Percentiles rank a stretch among this genome's conserved stretches.
Conservation (phyloP, 257 asterid genomes). For the Plantago major region DNA sequence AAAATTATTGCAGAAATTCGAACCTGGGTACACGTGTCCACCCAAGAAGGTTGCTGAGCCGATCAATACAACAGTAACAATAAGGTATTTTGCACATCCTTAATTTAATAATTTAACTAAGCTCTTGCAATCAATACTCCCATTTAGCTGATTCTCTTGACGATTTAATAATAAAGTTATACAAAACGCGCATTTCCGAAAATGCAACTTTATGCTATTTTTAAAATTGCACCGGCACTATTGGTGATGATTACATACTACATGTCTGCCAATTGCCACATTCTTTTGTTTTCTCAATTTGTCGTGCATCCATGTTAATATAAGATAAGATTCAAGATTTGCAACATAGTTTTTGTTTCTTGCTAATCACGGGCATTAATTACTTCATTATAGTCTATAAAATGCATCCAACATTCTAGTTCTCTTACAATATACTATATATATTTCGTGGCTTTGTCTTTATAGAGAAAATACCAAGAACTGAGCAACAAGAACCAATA, state of each 20-base stretch:
- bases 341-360: conserved; percentile 2
- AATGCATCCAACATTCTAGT: no score
- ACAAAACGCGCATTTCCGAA: not conserved
- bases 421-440: no score
- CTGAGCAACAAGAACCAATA: no score
- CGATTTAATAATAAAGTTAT: not conserved
- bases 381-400: no score
- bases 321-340: conserved; percentile 16
- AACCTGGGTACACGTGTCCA: conserved; percentile 68
- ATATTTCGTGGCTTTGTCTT: no score
- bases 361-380: conserved; percentile 8
- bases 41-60: conserved; percentile 39
- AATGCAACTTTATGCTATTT: conserved; percentile 4
- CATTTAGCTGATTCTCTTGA: conserved; percentile 1
- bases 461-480: no score
- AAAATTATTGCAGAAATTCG: conserved; percentile 60
- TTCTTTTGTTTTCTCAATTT: conserved; percentile 1
- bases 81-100: conserved; percentile 40
- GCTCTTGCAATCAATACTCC: not conserved
- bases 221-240: conserved; percentile 25
- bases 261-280: conserved; percentile 2
- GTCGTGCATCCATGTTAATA: conserved; percentile 15
- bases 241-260: conserved; percentile 10
- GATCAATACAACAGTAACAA: conserved; percentile 43
- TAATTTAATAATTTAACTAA: not conserved